These are phyloP conservation scores for Aspergillus pseudoviridinutans DNA, from an alignment of 2,329 filamentous ascomycete species.

Conservation along the genomic window DNA sequence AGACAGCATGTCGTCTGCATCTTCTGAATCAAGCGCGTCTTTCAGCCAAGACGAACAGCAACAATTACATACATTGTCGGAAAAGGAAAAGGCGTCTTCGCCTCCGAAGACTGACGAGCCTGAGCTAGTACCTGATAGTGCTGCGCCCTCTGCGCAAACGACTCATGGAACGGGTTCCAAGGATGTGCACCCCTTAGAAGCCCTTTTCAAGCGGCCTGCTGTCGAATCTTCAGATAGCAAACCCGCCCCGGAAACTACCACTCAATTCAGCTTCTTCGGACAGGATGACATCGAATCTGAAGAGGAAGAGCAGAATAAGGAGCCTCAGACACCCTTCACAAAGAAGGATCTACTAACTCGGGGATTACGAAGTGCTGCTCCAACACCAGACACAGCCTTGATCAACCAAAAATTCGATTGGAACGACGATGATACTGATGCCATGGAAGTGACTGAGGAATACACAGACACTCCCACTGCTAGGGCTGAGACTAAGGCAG, in stretches of 20 bases:
- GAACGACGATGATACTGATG: conserved; percentile 18
- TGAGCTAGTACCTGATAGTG: conserved; percentile 1
- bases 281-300: conserved; percentile 49
- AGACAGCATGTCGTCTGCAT: conserved; percentile 18
- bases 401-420: conserved; percentile 46
- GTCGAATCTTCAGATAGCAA: conserved; percentile 36
- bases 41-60: conserved; percentile 19
- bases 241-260: conserved; percentile 42
- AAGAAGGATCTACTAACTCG: conserved; percentile 68
- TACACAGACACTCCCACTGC: conserved; percentile 23
- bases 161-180: conserved; percentile 39
- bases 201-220: conserved; percentile 75
- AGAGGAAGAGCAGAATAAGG: conserved; percentile 39
- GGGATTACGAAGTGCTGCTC: conserved; percentile 75
- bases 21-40: conserved; percentile 26
- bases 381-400: conserved; percentile 89
- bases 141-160: neutral
- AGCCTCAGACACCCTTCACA: conserved; percentile 78
- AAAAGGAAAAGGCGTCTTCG: conserved; percentile 6
- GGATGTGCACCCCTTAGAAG: conserved; percentile 80
- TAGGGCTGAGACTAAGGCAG: conserved; percentile 11
- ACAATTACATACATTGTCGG: neutral
- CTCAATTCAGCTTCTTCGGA: conserved; percentile 76
- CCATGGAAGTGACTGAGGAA: conserved; percentile 22
- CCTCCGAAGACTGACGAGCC: neutral